Evolutionary conservation across 345 rosid genomes (phyloP).

Genomic region (Anastatica hierochuntica): DNA sequence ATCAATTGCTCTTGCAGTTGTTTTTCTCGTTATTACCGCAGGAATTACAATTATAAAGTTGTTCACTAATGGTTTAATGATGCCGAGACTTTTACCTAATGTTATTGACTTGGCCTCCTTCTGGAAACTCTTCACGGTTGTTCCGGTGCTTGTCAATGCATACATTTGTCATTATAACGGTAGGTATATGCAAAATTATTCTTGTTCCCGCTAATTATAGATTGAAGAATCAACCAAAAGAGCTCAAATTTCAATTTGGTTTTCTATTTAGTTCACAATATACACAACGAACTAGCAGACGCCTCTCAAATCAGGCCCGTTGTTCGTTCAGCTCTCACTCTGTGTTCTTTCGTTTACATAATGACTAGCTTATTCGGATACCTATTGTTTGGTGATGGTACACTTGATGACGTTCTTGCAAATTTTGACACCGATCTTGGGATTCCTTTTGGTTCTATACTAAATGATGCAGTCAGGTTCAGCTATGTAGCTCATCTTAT

Average conservation of each 20-base stretch:
- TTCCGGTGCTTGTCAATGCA: conserved; percentile 85
- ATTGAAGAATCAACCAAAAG: too few relatives aligned
- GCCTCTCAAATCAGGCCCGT: conserved; percentile 50
- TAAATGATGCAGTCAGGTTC: conserved; percentile 77
- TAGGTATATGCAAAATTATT: conserved; percentile 21
- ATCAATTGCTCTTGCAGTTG: conserved; percentile 76
- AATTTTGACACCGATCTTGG: conserved; percentile 80
- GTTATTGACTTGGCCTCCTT: conserved; percentile 55
- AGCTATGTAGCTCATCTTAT: conserved; percentile 83
- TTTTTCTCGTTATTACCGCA: conserved; percentile 62
- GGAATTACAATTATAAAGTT: conserved; percentile 67
- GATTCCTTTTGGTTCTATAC: conserved; percentile 64
- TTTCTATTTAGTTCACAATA: conserved; percentile 60
- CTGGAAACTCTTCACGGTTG: conserved; percentile 72
- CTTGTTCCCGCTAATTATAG: too few relatives aligned
- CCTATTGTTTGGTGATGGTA: conserved; percentile 79
- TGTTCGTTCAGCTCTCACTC: conserved; percentile 55
- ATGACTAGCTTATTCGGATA: conserved; percentile 79
- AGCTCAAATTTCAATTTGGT: not conserved
- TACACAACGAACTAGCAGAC: conserved; percentile 75
- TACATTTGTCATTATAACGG: conserved; percentile 85
- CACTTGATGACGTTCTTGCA: conserved; percentile 87
- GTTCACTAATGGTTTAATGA: conserved; percentile 47
- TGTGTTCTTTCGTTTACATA: conserved; percentile 73
- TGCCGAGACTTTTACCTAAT: conserved; percentile 82